Conservation (phyloP, 2,329 filamentous ascomycete species). For the Claviceps quebecensis region DNA sequence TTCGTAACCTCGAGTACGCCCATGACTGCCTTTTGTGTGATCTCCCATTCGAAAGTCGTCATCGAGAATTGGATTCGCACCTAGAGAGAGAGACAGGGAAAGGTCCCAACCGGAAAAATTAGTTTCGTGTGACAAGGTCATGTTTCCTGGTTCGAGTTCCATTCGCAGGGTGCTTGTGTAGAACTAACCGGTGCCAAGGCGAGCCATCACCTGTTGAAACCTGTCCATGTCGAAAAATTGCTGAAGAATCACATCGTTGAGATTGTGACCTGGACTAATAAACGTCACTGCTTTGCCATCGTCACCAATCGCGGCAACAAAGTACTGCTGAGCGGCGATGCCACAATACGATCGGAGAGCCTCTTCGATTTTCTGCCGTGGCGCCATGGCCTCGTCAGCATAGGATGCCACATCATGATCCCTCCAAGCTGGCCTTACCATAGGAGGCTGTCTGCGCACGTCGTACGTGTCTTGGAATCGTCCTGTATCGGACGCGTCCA, state of each 20-base stretch:
- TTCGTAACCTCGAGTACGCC: slow-evolving; percentile 15
- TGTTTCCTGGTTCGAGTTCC: background rate
- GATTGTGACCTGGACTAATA: slow-evolving; percentile 26
- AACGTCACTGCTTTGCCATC: slow-evolving; percentile 33
- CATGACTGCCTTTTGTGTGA: slow-evolving; percentile 13
- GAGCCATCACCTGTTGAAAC: slow-evolving; percentile 26
- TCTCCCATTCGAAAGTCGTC: slow-evolving; percentile 18
- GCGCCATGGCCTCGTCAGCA: slow-evolving; percentile 4
- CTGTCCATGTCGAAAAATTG: slow-evolving; percentile 33
- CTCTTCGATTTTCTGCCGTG: slow-evolving; percentile 31
- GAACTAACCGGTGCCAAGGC: slow-evolving; percentile 24
- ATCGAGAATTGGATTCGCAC: slow-evolving; percentile 19
- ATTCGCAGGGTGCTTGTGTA: background rate
- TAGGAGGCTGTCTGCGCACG: slow-evolving; percentile 21
- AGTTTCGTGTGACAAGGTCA: background rate
- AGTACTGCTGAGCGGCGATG: slow-evolving; percentile 36
- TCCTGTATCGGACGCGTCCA: slow-evolving; percentile 17
- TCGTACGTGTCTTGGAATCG: slow-evolving; percentile 23
- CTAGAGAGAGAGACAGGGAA: slow-evolving; percentile 8
- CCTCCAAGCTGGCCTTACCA: slow-evolving; percentile 17
- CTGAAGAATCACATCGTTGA: slow-evolving; percentile 24
- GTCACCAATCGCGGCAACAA: slow-evolving; percentile 36
- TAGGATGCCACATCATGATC: background rate
- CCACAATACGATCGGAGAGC: slow-evolving; percentile 38
- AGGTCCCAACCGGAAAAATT: background rate